A percentile compares a stretch with the other conserved stretches of the same genome.
Evolutionary conservation across 164 flowering plant genomes (phyloP).

Genomic region (Platanus orientalis): DNA sequence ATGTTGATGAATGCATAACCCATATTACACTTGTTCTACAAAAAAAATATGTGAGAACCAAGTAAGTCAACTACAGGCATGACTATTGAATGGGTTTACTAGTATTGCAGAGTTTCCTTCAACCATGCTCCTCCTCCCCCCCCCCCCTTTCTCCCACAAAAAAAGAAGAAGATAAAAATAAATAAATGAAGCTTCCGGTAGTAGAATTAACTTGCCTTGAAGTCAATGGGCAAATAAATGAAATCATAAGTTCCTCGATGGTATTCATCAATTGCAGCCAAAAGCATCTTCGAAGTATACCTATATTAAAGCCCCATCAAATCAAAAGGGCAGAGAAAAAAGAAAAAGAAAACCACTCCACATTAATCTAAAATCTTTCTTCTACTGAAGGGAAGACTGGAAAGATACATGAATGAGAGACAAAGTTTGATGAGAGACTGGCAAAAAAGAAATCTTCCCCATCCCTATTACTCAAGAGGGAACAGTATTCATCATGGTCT

Average conservation of each 20-base stretch:
- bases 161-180: neutral
- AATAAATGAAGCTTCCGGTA: neutral
- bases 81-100: neutral
- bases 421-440: no score
- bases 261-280: conserved; percentile 74
- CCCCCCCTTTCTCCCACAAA: no score
- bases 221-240: conserved; percentile 82
- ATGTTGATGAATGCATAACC: conserved; percentile 93
- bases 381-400: no score
- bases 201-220: conserved; percentile 51
- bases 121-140: neutral
- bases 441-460: no score
- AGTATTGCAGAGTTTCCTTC: neutral
- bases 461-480: no score
- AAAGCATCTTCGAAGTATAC: conserved; percentile 86
- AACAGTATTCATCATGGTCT: no score
- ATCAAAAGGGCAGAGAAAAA: neutral
- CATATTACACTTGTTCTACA: conserved; percentile 87
- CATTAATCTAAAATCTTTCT: neutral
- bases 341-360: neutral
- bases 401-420: no score
- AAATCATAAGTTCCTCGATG: conserved; percentile 80
- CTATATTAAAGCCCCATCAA: conserved; percentile 24
- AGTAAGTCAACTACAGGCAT: conserved; percentile 1
- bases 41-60: neutral